Percentiles rank a stretch among this genome's conserved stretches.
These are phyloP conservation scores for Iris macrosiphon DNA, from an alignment of 106 monocot genomes.

Conservation along the genomic window DNA sequence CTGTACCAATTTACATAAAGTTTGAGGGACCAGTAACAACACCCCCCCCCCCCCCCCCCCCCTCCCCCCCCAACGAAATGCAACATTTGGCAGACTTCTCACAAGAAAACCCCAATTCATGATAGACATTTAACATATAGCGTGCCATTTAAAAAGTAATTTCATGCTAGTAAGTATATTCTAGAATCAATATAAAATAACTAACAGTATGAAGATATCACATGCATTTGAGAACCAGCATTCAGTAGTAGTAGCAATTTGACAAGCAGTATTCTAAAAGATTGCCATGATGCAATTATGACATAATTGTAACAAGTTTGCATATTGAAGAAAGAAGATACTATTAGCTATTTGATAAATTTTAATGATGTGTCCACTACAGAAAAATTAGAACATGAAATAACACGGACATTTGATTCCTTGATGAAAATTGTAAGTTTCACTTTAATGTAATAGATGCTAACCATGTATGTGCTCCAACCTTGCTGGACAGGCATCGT, in stretches of 20 bases:
- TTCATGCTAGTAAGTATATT: neutral
- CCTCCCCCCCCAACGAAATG: too few relatives aligned
- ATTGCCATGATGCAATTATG: neutral
- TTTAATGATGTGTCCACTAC: too few relatives aligned
- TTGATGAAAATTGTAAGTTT: neutral
- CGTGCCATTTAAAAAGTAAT: too few relatives aligned
- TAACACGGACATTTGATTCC: too few relatives aligned
- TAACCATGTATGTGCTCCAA: slow-evolving; percentile 69
- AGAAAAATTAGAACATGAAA: too few relatives aligned
- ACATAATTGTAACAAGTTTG: neutral
- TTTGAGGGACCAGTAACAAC: too few relatives aligned
- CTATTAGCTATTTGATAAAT: too few relatives aligned
- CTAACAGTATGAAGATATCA: neutral
- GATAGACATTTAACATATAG: neutral
- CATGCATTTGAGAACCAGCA: neutral
- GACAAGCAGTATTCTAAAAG: neutral
- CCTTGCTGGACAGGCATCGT: slow-evolving; percentile 44
- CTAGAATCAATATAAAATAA: neutral
- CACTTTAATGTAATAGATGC: slow-evolving; percentile 9
- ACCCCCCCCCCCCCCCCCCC: too few relatives aligned
- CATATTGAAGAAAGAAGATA: too few relatives aligned
- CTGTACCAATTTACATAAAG: too few relatives aligned
- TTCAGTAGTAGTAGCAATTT: neutral
- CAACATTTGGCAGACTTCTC: too few relatives aligned
- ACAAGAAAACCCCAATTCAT: neutral